These are phyloP conservation scores for Phlegmacium glaucopus DNA, from an alignment of 768 basidiomycete species.

Conservation along the genomic window DNA sequence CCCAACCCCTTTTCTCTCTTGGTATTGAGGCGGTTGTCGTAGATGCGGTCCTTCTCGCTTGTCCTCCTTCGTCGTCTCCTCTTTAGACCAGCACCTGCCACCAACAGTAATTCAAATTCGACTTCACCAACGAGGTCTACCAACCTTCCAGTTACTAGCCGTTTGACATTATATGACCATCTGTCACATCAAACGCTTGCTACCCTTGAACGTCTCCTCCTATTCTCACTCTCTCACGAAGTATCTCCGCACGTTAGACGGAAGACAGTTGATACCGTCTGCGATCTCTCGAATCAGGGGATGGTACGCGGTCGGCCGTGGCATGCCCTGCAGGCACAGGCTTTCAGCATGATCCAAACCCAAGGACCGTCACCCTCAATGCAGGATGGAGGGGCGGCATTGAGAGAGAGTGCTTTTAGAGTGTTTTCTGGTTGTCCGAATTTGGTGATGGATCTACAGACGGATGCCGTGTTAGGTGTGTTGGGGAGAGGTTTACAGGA, in stretches of 20 bases:
- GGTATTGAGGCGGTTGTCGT: slow-evolving; percentile 1
- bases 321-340: slow-evolving; percentile 75
- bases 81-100: slow-evolving; percentile 53
- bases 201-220: slow-evolving; percentile 68
- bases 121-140: slow-evolving; percentile 11
- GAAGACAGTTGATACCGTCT: slow-evolving; percentile 72
- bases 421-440: slow-evolving; percentile 75
- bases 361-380: too few relatives aligned
- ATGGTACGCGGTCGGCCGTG: slow-evolving; percentile 77
- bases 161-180: slow-evolving; percentile 75
- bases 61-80: slow-evolving; percentile 77
- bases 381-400: slow-evolving; percentile 11
- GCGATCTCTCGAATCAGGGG: slow-evolving; percentile 71
- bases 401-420: slow-evolving; percentile 63
- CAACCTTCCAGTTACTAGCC: slow-evolving; percentile 16
- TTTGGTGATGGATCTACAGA: slow-evolving; percentile 72
- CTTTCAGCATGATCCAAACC: slow-evolving; percentile 59
- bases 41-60: slow-evolving; percentile 87
- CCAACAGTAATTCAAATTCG: slow-evolving; percentile 9
- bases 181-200: slow-evolving; percentile 62
- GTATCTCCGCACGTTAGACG: slow-evolving; percentile 53
- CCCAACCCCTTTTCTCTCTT: background rate
- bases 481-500: slow-evolving; percentile 71
- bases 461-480: slow-evolving; percentile 62
- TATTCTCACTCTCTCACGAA: slow-evolving; percentile 68